phyloP scores from a whole-genome alignment of 306 rosid genomes.

The Cyamopsis tetragonoloba region DNA sequence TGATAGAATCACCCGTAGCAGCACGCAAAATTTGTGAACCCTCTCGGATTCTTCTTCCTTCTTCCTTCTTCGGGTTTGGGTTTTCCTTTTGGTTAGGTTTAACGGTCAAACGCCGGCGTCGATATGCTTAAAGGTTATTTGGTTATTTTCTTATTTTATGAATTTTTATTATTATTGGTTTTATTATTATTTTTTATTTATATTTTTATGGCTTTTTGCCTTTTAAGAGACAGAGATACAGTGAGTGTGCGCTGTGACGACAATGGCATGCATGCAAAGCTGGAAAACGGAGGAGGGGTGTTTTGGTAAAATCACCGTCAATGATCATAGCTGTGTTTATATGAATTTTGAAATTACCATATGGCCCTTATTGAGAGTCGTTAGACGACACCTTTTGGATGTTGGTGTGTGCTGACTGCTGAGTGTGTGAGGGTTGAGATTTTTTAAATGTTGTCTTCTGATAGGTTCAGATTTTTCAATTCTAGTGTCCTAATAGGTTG shows the following conservation, averaged over 20 bases:
- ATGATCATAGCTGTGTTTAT: too few relatives aligned
- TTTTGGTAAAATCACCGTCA: constrained; percentile 14
- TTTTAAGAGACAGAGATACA: constrained; percentile 14
- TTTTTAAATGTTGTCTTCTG: background rate
- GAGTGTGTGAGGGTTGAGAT: background rate
- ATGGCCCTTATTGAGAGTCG: background rate
- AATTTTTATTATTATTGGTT: background rate
- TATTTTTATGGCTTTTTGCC: constrained; percentile 5
- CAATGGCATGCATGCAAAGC: constrained; percentile 30
- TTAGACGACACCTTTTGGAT: background rate
- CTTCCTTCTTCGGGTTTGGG: constrained; percentile 4
- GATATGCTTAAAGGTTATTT: constrained; percentile 20
- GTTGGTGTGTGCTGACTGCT: background rate
- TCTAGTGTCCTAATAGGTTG: background rate
- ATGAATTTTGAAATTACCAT: constrained; percentile 7
- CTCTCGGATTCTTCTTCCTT: background rate
- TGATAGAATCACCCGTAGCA: background rate
- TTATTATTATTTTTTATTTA: background rate
- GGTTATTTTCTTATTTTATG: constrained; percentile 1
- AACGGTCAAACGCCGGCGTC: constrained; percentile 59
- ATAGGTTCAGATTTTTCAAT: background rate
- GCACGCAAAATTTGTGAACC: constrained; percentile 19
- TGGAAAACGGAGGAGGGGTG: constrained; percentile 22
- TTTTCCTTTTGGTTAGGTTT: constrained; percentile 27
- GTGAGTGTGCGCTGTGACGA: constrained; percentile 33